Evolutionary conservation across 1,284 basidiomycete genomes (phyloP).

Genomic region (Apiotrichum akiyoshidainum): DNA sequence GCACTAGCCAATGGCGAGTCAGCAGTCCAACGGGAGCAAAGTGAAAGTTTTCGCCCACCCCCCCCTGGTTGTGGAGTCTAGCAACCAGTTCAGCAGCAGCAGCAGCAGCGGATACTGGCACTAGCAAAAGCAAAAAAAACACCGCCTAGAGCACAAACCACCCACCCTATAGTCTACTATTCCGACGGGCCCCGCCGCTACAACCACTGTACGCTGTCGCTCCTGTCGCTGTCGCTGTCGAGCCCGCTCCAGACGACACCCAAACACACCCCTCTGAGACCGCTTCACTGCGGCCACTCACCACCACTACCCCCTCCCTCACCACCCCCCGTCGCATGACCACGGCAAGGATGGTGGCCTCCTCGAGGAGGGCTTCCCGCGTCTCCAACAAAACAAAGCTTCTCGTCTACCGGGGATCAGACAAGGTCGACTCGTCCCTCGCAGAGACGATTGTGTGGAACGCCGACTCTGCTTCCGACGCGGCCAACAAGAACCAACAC

Average conservation of each 20-base stretch:
- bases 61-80: too few relatives aligned
- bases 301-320: slow-evolving; percentile 7
- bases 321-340: slow-evolving; percentile 14
- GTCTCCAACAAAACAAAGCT: slow-evolving; percentile 88
- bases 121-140: neutral
- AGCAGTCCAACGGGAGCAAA: too few relatives aligned
- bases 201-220: too few relatives aligned
- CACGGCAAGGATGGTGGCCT: slow-evolving; percentile 35
- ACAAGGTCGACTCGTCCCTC: slow-evolving; percentile 70
- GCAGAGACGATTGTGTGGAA: slow-evolving; percentile 67
- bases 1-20: too few relatives aligned
- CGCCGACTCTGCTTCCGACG: slow-evolving; percentile 25
- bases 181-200: neutral
- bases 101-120: too few relatives aligned
- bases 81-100: too few relatives aligned
- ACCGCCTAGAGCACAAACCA: neutral
- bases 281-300: slow-evolving; percentile 21
- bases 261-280: slow-evolving; percentile 12
- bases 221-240: slow-evolving; percentile 7
- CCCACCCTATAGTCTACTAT: neutral
- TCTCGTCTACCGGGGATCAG: slow-evolving; percentile 75
- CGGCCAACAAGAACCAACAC: slow-evolving; percentile 40
- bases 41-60: neutral
- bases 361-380: slow-evolving; percentile 51
- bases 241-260: slow-evolving; percentile 19